These are phyloP conservation scores for Myxozyma sirexii DNA, from an alignment of 805 yeast species.

Conservation along the genomic window DNA sequence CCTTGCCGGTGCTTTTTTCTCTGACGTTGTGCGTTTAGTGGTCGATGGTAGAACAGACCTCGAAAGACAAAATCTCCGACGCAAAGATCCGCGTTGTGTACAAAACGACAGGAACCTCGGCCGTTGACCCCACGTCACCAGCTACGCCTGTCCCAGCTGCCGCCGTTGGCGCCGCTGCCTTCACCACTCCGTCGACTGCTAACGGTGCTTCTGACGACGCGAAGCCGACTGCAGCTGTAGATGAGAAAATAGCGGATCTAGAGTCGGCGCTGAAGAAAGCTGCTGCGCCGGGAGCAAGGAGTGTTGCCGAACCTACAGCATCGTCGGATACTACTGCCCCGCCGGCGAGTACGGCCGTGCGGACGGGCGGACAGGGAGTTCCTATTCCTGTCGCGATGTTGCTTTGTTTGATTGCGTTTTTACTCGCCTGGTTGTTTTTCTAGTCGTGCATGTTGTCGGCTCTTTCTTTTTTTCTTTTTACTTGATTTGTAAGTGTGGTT, in stretches of 20 bases:
- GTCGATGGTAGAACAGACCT: constrained; percentile 16
- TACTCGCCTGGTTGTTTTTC: constrained; percentile 73
- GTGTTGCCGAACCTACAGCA: not conserved
- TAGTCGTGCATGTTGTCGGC: constrained; percentile 40
- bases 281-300: constrained; percentile 6
- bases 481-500: too few species aligned
- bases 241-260: constrained; percentile 21
- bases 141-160: constrained; percentile 38
- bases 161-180: constrained; percentile 6
- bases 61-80: constrained; percentile 22
- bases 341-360: constrained; percentile 21
- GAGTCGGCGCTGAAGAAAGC: constrained; percentile 25
- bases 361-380: constrained; percentile 47
- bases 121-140: constrained; percentile 16
- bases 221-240: constrained; percentile 20
- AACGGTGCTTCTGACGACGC: constrained; percentile 17
- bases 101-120: constrained; percentile 1
- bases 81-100: constrained; percentile 27
- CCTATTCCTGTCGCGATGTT: constrained; percentile 58
- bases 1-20: not conserved
- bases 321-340: constrained; percentile 21
- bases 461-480: not conserved
- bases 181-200: constrained; percentile 27
- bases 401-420: constrained; percentile 58
- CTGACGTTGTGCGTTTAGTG: constrained; percentile 9